phyloP scores from a whole-genome alignment of 768 basidiomycete species.

The Leccinum rimulosum region DNA sequence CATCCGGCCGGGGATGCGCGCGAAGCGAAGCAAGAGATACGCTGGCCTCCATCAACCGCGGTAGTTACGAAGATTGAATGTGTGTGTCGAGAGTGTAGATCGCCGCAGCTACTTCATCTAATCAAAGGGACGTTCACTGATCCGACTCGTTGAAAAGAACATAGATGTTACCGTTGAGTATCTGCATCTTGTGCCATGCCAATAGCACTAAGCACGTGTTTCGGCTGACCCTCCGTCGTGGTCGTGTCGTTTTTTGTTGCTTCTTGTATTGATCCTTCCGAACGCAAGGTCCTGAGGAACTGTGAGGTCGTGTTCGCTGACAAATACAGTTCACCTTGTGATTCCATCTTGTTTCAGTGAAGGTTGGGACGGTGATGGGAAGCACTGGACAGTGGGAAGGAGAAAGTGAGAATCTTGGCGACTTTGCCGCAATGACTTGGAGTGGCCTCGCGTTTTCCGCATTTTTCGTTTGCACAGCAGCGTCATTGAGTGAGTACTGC shows the following conservation, averaged over 20 bases:
- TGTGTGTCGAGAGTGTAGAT: conserved; percentile 27
- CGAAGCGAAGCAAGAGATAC: conserved; percentile 88
- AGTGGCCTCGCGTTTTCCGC: too few species aligned
- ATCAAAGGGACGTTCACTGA: conserved; percentile 1
- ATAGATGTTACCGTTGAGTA: conserved; percentile 64
- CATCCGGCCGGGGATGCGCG: conserved; percentile 70
- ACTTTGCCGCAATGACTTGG: too few species aligned
- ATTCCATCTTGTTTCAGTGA: too few species aligned
- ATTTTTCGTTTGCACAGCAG: too few species aligned
- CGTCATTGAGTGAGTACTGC: too few species aligned
- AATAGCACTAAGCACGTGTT: conserved; percentile 77
- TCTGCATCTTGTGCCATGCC: conserved; percentile 71
- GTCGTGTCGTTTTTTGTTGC: conserved; percentile 70
- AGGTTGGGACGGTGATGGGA: too few species aligned
- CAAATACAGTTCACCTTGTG: too few species aligned
- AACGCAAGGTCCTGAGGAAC: conserved; percentile 57
- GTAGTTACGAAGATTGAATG: conserved; percentile 61
- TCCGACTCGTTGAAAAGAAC: not conserved
- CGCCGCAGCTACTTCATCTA: conserved; percentile 57
- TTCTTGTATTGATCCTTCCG: conserved; percentile 58
- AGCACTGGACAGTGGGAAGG: too few species aligned
- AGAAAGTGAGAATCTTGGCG: too few species aligned
- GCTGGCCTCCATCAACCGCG: conserved; percentile 76
- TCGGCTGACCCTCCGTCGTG: conserved; percentile 66
- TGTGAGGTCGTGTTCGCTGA: too few species aligned